Conservation (phyloP, 2,329 filamentous ascomycete genomes). For the Aspergillus flavus region DNA sequence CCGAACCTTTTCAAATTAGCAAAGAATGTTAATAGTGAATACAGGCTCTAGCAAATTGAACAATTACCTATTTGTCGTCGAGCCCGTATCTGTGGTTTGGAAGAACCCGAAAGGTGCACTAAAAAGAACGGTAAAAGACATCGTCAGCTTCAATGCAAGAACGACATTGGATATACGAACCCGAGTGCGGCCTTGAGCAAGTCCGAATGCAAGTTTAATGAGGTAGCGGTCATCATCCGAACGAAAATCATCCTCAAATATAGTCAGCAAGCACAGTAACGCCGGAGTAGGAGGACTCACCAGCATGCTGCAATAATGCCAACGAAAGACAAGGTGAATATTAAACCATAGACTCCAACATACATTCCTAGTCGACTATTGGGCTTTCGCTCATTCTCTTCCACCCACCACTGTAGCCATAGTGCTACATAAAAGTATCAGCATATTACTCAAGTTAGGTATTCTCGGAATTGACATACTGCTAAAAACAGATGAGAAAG, state of each 20-base stretch:
- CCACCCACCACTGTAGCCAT: slow-evolving; percentile 55
- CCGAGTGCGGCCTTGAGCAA: neutral
- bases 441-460: neutral
- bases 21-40: neutral
- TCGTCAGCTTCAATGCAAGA: neutral
- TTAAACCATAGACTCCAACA: slow-evolving; percentile 39
- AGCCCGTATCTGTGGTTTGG: neutral
- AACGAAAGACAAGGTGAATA: neutral
- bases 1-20: neutral
- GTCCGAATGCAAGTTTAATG: neutral
- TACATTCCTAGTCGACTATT: slow-evolving; percentile 43
- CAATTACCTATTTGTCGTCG: neutral
- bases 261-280: neutral
- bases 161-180: neutral
- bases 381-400: slow-evolving; percentile 42
- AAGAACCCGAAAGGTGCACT: neutral
- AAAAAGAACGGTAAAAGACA: neutral
- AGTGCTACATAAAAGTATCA: slow-evolving; percentile 26
- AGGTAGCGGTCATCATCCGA: neutral
- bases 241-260: neutral
- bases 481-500: neutral
- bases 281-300: neutral
- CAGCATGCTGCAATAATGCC: neutral
- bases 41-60: neutral
- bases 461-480: neutral